Base-by-base conservation (phyloP, 1,139 yeast genomes). In the Protomyces lactucae-debilis region DNA sequence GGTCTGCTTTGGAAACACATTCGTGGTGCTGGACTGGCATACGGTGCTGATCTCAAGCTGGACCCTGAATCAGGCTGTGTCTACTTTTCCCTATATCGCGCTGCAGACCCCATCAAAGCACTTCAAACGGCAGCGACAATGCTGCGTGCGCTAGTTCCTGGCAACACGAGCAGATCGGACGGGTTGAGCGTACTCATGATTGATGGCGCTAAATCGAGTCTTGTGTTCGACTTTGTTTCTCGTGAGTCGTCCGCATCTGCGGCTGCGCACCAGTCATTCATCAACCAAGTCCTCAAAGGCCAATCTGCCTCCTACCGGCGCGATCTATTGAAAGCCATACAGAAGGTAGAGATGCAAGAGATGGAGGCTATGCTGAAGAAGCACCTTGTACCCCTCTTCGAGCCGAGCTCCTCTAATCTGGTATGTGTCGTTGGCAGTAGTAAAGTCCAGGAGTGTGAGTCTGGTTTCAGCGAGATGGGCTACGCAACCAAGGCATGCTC, bases 1-100 rank as follows among this genome's bases (percentile, higher is more conserved):
- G 99, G 99, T 0, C 98, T 99, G 46, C 86, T 93, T 70, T 93
- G 99, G 98, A 83, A 91, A 72, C 96, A 95, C 60, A 88, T 95
- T 51, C 83, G 99, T 76, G 99, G 99, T 48, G 83, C 92, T 1
- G 99, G 99, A 1, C 79, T 90, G 64, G 98, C 98, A 0, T 95
- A 95, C 74, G 97, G 97, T 39, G 95, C 93, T 0, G 80, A 78
- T 65, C 79, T 90, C 68, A 74, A 79, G 37, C 79, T 84, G 63
- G 81, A 81, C 69, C 73, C 83, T 18, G 97, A 91, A 69, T 78
- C 83, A 43, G 95, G 96, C 1, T 82, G 80, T 60, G 76, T 92
- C 67, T 79, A 81, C 10, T 88, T 86, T 71, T 81, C 80, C 57
- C 80, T 93, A 35, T 89, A 89, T 72, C 82, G 97, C 69, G 97